These are phyloP conservation scores for Vigna hirtella DNA, from an alignment of 306 rosid species.

Conservation along the genomic window DNA sequence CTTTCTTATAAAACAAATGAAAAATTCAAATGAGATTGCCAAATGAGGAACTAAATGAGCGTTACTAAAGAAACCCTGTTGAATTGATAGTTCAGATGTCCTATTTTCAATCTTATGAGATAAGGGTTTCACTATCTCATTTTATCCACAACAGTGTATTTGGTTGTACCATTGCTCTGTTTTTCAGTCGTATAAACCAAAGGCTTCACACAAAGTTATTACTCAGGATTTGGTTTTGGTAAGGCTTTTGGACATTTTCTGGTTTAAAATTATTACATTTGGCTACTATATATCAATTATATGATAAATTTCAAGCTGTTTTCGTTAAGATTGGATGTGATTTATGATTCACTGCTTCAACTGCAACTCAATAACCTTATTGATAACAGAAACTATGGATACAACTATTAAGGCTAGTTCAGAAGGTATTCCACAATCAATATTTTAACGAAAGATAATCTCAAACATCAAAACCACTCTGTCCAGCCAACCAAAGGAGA, in stretches of 20 bases:
- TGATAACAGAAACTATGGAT: background rate
- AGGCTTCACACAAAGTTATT: background rate
- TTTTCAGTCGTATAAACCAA: background rate
- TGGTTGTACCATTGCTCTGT: background rate
- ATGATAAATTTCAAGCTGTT: background rate
- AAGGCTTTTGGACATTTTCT: background rate
- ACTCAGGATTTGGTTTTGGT: background rate
- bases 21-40: background rate
- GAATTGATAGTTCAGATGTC: background rate
- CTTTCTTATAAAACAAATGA: background rate
- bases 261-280: background rate
- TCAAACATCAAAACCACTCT: background rate
- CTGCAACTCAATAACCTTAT: background rate
- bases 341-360: background rate
- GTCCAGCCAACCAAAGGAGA: background rate
- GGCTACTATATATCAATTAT: background rate
- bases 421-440: constrained; percentile 22
- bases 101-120: background rate
- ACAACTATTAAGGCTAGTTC: background rate
- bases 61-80: background rate
- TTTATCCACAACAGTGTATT: background rate
- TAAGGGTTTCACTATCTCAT: background rate
- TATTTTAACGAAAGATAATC: background rate
- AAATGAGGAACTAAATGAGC: background rate
- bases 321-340: background rate